Evolutionary conservation across 129 eudicot genomes (phyloP).

Genomic region (Lonicera japonica): DNA sequence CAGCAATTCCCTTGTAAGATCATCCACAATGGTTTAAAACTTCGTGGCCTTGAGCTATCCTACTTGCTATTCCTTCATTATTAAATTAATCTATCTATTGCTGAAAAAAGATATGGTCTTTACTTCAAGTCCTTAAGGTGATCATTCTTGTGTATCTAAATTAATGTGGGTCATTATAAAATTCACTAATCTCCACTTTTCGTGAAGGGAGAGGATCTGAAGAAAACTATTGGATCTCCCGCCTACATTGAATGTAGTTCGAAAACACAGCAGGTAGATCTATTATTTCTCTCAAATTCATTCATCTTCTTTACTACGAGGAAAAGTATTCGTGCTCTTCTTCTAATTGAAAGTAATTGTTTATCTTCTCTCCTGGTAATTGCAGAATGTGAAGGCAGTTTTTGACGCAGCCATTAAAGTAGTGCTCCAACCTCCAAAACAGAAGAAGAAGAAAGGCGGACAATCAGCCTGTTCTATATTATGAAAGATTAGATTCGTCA

Average conservation of each 20-base stretch:
- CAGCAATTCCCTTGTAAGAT: no score
- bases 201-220: conserved; percentile 43
- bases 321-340: neutral
- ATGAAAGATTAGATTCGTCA: neutral
- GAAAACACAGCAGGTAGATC: conserved; percentile 45
- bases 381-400: conserved; percentile 26
- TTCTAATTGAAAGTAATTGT: no score
- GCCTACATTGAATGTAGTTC: conserved; percentile 52
- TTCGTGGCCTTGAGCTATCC: no score
- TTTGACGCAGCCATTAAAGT: conserved; percentile 28
- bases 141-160: no score
- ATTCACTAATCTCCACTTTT: neutral
- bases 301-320: neutral
- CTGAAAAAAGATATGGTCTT: no score
- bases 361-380: neutral
- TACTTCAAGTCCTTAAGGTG: no score
- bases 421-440: conserved; percentile 25
- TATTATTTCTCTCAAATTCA: neutral
- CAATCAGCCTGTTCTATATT: conserved; percentile 21
- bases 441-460: conserved; percentile 22
- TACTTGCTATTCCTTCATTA: no score
- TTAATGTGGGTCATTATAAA: neutral
- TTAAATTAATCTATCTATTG: no score
- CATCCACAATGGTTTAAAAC: no score
- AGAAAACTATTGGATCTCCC: conserved; percentile 47